Conservation (phyloP, 192 early-diverging fungal genomes). For the Cladochytrium replicatum region DNA sequence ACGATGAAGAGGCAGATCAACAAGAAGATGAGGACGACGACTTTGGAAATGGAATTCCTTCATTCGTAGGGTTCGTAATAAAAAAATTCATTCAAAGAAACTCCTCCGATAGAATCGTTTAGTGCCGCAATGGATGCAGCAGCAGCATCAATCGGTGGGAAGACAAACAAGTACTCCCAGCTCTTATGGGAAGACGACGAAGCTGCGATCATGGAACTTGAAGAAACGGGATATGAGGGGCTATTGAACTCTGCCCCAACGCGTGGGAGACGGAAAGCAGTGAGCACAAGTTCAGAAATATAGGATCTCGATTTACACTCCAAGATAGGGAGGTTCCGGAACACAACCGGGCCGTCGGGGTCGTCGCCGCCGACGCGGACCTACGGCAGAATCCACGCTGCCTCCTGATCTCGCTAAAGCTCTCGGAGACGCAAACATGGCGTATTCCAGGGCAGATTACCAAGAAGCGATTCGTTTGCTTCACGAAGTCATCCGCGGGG, state of each 20-base stretch:
- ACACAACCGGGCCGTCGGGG: not conserved
- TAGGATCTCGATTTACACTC: not conserved
- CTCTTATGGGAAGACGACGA: slow-evolving; percentile 24
- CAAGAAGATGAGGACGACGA: slow-evolving; percentile 10
- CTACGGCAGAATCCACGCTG: too few species aligned
- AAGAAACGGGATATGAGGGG: slow-evolving; percentile 15
- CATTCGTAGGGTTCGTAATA: not conserved
- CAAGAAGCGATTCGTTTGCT: slow-evolving; percentile 59
- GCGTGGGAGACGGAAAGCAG: slow-evolving; percentile 8
- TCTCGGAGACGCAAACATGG: slow-evolving; percentile 68
- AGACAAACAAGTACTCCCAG: slow-evolving; percentile 1
- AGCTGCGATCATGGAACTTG: slow-evolving; percentile 16
- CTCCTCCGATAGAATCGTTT: not conserved
- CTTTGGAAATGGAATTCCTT: slow-evolving; percentile 5
- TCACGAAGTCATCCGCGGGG: slow-evolving; percentile 66
- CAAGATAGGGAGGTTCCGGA: not conserved
- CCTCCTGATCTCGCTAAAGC: slow-evolving; percentile 41
- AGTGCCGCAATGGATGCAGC: slow-evolving; percentile 22
- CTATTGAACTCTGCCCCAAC: not conserved
- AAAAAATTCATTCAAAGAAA: too few species aligned
- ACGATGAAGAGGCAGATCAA: slow-evolving; percentile 7
- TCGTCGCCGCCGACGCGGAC: too few species aligned
- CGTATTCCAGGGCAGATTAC: slow-evolving; percentile 63
- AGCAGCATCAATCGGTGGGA: slow-evolving; percentile 10
- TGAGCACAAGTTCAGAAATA: slow-evolving; percentile 10